Percentiles rank a stretch among this genome's conserved stretches.
Conservation (phyloP, 2,329 filamentous ascomycete genomes). For the Blastomyces emzantsi region DNA sequence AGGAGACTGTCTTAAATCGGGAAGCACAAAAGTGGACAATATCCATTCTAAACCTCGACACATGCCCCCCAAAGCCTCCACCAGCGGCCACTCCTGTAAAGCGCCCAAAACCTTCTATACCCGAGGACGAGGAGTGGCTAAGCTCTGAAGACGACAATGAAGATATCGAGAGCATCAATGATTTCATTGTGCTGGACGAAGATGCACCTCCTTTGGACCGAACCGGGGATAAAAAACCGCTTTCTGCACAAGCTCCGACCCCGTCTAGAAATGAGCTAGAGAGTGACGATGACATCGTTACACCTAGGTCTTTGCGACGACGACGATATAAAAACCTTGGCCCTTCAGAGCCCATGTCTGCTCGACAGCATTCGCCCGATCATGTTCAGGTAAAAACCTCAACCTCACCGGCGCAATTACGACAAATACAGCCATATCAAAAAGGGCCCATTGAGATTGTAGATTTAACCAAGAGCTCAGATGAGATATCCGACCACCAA, state of each 20-base stretch:
- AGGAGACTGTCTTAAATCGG: slow-evolving; percentile 56
- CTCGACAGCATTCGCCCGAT: background rate
- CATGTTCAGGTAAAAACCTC: background rate
- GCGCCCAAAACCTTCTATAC: slow-evolving; percentile 9
- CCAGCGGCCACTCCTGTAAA: slow-evolving; percentile 7
- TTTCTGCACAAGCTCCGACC: slow-evolving; percentile 2
- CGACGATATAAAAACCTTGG: slow-evolving; percentile 10
- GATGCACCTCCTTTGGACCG: background rate
- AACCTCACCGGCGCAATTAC: slow-evolving; percentile 1
- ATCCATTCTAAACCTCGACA: slow-evolving; percentile 30
- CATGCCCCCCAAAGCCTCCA: slow-evolving; percentile 24
- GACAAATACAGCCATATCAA: background rate
- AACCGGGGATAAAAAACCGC: background rate
- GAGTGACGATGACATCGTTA: slow-evolving; percentile 22
- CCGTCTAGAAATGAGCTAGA: slow-evolving; percentile 12
- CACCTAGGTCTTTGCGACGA: slow-evolving; percentile 17
- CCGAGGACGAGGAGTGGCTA: slow-evolving; percentile 26
- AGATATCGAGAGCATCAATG: slow-evolving; percentile 17
- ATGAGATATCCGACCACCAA: slow-evolving; percentile 11
- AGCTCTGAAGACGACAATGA: slow-evolving; percentile 23
- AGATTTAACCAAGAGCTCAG: slow-evolving; percentile 28
- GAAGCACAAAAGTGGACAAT: slow-evolving; percentile 39
- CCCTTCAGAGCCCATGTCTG: slow-evolving; percentile 7
- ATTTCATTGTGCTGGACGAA: slow-evolving; percentile 26
- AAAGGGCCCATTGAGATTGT: slow-evolving; percentile 19